These are phyloP conservation scores for Coriolopsis trogii DNA, from an alignment of 1,284 basidiomycete genomes.

Conservation along the genomic window DNA sequence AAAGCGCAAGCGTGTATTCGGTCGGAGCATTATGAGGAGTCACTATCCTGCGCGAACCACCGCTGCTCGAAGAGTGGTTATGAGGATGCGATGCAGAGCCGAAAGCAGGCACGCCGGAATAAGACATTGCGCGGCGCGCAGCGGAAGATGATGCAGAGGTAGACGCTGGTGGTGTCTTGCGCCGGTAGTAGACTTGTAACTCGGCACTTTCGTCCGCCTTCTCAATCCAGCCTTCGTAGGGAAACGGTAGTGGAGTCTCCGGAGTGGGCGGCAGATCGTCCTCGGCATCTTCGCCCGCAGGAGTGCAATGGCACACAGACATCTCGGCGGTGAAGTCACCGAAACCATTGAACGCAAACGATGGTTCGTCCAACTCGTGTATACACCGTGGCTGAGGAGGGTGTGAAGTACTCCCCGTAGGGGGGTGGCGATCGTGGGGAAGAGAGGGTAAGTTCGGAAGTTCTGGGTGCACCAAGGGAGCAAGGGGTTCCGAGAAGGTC, in stretches of 20 bases:
- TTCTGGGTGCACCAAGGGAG: constrained; percentile 22
- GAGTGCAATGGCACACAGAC: constrained; percentile 16
- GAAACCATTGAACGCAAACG: constrained; percentile 31
- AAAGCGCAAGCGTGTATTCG: constrained; percentile 47
- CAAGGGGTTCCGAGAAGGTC: constrained; percentile 28
- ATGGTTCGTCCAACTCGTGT: constrained; percentile 52
- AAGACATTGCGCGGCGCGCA: constrained; percentile 11
- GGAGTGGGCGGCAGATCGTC: constrained; percentile 15
- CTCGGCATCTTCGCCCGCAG: constrained; percentile 5
- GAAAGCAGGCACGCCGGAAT: constrained; percentile 10
- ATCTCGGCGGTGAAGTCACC: constrained; percentile 2
- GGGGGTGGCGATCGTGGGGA: constrained; percentile 2
- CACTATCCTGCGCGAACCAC: constrained; percentile 21
- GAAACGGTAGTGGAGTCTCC: constrained; percentile 37
- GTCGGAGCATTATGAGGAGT: constrained; percentile 43
- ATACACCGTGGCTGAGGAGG: constrained; percentile 42
- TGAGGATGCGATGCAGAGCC: constrained; percentile 5
- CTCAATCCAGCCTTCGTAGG: constrained; percentile 56
- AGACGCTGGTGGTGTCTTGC: constrained; percentile 19
- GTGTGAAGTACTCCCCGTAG: constrained; percentile 5
- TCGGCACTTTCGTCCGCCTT: constrained; percentile 53
- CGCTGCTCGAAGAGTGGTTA: background rate
- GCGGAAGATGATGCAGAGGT: background rate
- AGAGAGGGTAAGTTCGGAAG: constrained; percentile 21
- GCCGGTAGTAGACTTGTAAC: constrained; percentile 46